Conservation (phyloP, 192 early-diverging fungal species). For the Radiomyces spectabilis region DNA sequence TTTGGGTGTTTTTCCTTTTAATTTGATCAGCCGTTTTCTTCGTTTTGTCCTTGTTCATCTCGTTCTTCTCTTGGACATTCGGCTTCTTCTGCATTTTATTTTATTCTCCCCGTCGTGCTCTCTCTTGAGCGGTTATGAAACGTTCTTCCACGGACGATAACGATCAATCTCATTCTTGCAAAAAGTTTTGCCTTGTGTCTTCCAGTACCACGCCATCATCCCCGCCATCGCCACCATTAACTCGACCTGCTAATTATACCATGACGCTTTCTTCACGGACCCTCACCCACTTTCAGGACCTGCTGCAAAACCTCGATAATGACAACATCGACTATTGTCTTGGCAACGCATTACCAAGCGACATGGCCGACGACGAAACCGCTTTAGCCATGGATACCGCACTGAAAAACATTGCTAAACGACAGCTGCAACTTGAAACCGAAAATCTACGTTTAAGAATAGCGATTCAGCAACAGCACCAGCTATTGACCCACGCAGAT, state of each 20-base stretch:
- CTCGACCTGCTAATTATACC: background rate
- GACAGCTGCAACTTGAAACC: conserved; percentile 7
- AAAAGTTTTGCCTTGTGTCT: background rate
- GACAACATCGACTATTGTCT: conserved; percentile 19
- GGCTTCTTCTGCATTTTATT: background rate
- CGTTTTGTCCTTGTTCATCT: background rate
- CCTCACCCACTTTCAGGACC: conserved; percentile 8
- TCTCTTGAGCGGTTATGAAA: conserved; percentile 29
- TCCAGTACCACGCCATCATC: background rate
- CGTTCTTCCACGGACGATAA: conserved; percentile 10
- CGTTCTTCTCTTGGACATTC: background rate
- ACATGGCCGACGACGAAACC: conserved; percentile 1
- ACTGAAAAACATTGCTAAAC: conserved; percentile 8
- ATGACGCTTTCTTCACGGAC: background rate
- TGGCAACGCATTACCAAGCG: too few relatives aligned
- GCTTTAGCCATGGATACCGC: background rate
- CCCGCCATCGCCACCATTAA: background rate
- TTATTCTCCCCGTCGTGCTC: too few relatives aligned
- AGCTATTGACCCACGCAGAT: conserved; percentile 1
- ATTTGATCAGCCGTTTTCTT: background rate
- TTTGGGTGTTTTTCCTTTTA: background rate
- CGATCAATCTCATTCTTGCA: background rate
- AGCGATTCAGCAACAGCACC: conserved; percentile 15
- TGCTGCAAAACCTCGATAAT: conserved; percentile 12
- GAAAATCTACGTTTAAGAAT: conserved; percentile 15